These are phyloP conservation scores for Candida koratica DNA, from an alignment of 805 yeast genomes.

Conservation along the genomic window DNA sequence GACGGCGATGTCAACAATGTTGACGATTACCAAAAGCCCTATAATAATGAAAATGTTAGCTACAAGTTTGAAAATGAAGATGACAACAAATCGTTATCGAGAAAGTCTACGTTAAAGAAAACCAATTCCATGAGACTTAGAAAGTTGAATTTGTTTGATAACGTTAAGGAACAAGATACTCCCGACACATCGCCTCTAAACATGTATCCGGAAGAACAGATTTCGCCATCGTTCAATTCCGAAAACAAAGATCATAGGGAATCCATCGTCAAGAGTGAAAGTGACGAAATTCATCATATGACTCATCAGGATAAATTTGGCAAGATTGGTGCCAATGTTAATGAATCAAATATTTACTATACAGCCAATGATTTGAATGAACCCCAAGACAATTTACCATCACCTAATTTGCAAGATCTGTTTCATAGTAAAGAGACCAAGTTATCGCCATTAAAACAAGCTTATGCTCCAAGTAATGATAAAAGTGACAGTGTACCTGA, in stretches of 20 bases:
- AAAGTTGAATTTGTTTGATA: conserved; percentile 35
- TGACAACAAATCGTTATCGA: conserved; percentile 27
- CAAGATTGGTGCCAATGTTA: conserved; percentile 18
- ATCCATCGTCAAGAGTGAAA: conserved; percentile 15
- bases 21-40: conserved; percentile 28
- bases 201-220: conserved; percentile 2
- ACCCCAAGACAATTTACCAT: conserved; percentile 9
- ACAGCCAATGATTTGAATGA: conserved; percentile 21
- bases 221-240: conserved; percentile 22
- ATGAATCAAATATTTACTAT: conserved; percentile 19
- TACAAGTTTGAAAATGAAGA: conserved; percentile 30
- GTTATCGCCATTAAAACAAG: conserved; percentile 7
- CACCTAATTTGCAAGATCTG: conserved; percentile 14
- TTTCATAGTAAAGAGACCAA: conserved; percentile 8
- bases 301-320: conserved; percentile 17
- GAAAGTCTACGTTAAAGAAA: conserved; percentile 38
- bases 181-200: conserved; percentile 3
- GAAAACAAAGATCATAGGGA: conserved; percentile 10
- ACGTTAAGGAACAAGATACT: conserved; percentile 12
- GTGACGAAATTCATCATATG: conserved; percentile 15
- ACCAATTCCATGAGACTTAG: conserved; percentile 40
- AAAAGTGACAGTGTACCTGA: conserved; percentile 1
- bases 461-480: conserved; percentile 1
- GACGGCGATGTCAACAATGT: conserved; percentile 24
- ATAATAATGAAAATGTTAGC: conserved; percentile 21